phyloP scores from a whole-genome alignment of 176 grass and related monocot species.

The Olyra latifolia region DNA sequence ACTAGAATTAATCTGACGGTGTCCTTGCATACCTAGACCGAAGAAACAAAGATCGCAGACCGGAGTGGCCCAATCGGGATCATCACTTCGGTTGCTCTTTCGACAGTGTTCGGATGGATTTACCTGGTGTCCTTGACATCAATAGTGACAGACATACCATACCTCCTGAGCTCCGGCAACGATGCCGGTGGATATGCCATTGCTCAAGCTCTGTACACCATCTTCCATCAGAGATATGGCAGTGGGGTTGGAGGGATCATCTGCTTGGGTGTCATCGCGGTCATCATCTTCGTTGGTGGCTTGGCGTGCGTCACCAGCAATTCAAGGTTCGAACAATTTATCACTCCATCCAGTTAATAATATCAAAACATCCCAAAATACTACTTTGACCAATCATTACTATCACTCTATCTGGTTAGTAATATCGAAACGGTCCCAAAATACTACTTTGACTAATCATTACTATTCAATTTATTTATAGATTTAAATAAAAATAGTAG shows the following conservation, averaged over 20 bases:
- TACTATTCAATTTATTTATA: too few relatives aligned
- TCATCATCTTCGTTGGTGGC: constrained; percentile 58
- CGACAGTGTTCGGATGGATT: constrained; percentile 53
- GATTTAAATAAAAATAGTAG: too few relatives aligned
- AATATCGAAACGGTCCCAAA: too few relatives aligned
- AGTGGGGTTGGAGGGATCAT: constrained; percentile 49
- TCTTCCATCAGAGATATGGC: constrained; percentile 49
- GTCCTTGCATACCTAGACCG: constrained; percentile 28
- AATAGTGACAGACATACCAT: constrained; percentile 43
- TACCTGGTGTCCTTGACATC: constrained; percentile 57
- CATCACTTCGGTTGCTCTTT: constrained; percentile 45
- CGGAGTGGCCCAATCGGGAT: constrained; percentile 57
- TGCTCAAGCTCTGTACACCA: constrained; percentile 53
- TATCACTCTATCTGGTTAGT: too few relatives aligned
- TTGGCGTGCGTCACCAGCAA: constrained; percentile 50
- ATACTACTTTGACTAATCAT: too few relatives aligned
- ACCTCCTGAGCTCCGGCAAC: constrained; percentile 49
- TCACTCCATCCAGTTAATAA: too few relatives aligned
- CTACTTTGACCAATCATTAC: too few relatives aligned
- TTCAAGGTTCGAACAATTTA: background rate
- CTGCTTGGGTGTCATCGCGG: constrained; percentile 52
- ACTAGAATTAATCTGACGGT: too few relatives aligned
- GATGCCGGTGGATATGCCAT: constrained; percentile 76
- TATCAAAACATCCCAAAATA: too few relatives aligned
- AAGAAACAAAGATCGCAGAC: constrained; percentile 77